These are phyloP conservation scores for Brassica carinata DNA, from an alignment of 345 rosid genomes.

Conservation along the genomic window DNA sequence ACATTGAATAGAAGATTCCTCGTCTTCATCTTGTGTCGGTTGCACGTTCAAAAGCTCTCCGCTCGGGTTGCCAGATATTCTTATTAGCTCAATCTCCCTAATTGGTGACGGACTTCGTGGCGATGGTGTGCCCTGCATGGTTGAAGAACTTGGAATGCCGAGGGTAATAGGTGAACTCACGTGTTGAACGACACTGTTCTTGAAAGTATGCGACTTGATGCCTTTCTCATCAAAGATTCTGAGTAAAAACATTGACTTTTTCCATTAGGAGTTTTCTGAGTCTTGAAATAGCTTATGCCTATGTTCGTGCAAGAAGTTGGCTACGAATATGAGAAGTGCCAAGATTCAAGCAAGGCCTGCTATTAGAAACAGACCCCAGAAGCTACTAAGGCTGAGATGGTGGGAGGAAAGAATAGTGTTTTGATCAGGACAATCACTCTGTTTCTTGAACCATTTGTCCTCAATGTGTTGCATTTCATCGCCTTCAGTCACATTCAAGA, in stretches of 20 bases:
- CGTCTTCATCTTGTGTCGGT: slow-evolving; percentile 3
- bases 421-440: slow-evolving; percentile 25
- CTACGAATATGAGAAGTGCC: slow-evolving; percentile 30
- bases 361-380: slow-evolving; percentile 51
- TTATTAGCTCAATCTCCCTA: slow-evolving; percentile 27
- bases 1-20: neutral
- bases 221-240: no score
- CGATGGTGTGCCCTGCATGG: slow-evolving; percentile 5
- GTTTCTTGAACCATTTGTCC: neutral
- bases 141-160: no score
- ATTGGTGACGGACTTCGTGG: slow-evolving; percentile 11
- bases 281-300: neutral
- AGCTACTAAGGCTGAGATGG: slow-evolving; percentile 42
- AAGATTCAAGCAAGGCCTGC: slow-evolving; percentile 11
- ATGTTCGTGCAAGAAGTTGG: slow-evolving; percentile 21
- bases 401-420: slow-evolving; percentile 10
- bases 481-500: slow-evolving; percentile 47
- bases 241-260: neutral
- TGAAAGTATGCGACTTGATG: no score
- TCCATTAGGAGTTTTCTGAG: slow-evolving; percentile 31
- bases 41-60: slow-evolving; percentile 1
- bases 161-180: no score
- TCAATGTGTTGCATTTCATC: slow-evolving; percentile 32
- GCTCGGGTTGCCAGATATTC: neutral
- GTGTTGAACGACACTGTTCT: no score